Conservation (phyloP, 2,329 filamentous ascomycete genomes). For the Fusarium miscanthi region DNA sequence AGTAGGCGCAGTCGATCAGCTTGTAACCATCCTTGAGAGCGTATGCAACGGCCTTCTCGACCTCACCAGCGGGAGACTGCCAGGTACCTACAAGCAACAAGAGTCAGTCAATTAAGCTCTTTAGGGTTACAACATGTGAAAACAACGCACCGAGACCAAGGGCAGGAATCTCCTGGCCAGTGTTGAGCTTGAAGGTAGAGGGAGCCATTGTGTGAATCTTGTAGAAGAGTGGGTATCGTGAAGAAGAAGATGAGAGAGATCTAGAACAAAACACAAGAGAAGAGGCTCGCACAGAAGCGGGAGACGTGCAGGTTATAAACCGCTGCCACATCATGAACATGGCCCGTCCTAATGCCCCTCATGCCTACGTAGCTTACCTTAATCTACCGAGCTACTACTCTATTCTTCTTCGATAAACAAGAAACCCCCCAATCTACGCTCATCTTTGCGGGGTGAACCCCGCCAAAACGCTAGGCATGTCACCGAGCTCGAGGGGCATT, state of each 20-base stretch:
- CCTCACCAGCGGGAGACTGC: slow-evolving; percentile 70
- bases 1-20: slow-evolving; percentile 78
- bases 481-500: slow-evolving; percentile 6
- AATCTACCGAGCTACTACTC: slow-evolving; percentile 1
- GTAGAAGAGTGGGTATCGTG: slow-evolving; percentile 3
- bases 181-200: slow-evolving; percentile 72
- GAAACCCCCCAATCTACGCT: slow-evolving; percentile 23
- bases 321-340: slow-evolving; percentile 37
- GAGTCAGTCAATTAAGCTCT: slow-evolving; percentile 13
- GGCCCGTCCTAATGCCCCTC: neutral
- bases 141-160: slow-evolving; percentile 67
- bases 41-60: slow-evolving; percentile 66
- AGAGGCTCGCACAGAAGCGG: slow-evolving; percentile 6
- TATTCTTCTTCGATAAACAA: neutral
- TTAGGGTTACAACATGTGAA: neutral
- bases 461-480: slow-evolving; percentile 25
- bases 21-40: slow-evolving; percentile 68
- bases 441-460: slow-evolving; percentile 42
- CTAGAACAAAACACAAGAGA: slow-evolving; percentile 18
- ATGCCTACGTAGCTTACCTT: slow-evolving; percentile 12
- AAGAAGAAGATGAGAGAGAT: slow-evolving; percentile 6
- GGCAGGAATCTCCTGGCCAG: slow-evolving; percentile 70
- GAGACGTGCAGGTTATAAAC: slow-evolving; percentile 33
- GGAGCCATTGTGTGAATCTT: slow-evolving; percentile 58
- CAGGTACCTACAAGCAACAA: slow-evolving; percentile 66